phyloP scores from a whole-genome alignment of 345 rosid species.

The Camelina laxa region DNA sequence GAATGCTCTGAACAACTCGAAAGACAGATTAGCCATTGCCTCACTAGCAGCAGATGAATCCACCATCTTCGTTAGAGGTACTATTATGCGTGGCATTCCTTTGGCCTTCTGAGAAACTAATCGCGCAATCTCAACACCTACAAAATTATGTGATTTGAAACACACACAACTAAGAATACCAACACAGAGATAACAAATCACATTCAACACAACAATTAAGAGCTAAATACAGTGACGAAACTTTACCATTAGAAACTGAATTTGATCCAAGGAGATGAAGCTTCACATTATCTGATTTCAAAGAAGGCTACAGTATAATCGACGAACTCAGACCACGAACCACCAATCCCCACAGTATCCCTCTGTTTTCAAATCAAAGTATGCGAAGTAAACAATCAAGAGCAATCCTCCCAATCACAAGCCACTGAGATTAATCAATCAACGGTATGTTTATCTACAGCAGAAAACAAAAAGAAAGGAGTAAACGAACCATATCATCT shows the following conservation, averaged over 20 bases:
- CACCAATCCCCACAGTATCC: constrained; percentile 81
- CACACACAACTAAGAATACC: not conserved
- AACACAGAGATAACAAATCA: not conserved
- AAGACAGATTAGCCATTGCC: constrained; percentile 64
- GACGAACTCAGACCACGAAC: constrained; percentile 83
- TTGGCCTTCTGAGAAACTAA: constrained; percentile 84
- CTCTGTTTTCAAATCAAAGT: constrained; percentile 57
- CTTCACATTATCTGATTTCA: constrained; percentile 74
- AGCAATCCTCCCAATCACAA: constrained; percentile 1
- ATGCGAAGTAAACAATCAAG: not conserved
- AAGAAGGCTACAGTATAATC: constrained; percentile 71
- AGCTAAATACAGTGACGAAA: not conserved
- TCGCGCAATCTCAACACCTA: constrained; percentile 59
- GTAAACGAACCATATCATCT: constrained; percentile 68
- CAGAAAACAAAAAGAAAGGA: constrained; percentile 6
- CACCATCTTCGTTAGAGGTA: constrained; percentile 58
- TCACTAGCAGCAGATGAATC: constrained; percentile 68
- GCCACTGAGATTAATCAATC: not conserved
- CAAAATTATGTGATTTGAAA: constrained; percentile 7
- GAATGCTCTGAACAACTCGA: constrained; percentile 64
- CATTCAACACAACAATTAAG: not conserved
- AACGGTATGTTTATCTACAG: not conserved
- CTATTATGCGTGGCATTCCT: constrained; percentile 82
- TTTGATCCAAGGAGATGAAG: constrained; percentile 64
- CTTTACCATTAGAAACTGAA: constrained; percentile 51